phyloP scores from a whole-genome alignment of 2,329 filamentous ascomycete genomes.

The Fusarium marasasianum region DNA sequence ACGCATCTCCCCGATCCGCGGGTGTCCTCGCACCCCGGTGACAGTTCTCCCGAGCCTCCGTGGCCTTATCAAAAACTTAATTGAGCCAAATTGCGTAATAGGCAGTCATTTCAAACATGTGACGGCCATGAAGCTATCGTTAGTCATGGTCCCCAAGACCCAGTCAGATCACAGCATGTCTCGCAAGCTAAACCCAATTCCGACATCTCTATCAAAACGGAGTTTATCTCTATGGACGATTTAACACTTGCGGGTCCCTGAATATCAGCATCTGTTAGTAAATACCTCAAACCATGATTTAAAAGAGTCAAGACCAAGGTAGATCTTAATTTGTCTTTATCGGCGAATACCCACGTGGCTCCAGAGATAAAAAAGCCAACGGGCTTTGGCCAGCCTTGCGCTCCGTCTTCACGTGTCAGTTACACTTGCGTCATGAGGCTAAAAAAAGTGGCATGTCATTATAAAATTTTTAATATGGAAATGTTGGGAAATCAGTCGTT shows the following conservation, averaged over 20 bases:
- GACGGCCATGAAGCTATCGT: neutral
- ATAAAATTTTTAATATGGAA: neutral
- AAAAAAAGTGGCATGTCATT: neutral
- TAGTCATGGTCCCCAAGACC: neutral
- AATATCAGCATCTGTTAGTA: neutral
- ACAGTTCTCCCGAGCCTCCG: neutral
- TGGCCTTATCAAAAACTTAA: neutral
- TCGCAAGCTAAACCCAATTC: neutral
- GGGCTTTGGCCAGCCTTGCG: neutral
- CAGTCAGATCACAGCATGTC: neutral
- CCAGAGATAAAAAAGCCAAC: neutral
- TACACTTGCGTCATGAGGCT: neutral
- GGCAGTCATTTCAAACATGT: neutral
- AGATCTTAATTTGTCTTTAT: neutral
- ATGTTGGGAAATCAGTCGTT: neutral
- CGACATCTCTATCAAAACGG: neutral
- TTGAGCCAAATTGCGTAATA: neutral
- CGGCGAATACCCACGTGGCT: neutral
- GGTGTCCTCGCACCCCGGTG: neutral
- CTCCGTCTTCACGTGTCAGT: neutral
- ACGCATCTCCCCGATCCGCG: neutral
- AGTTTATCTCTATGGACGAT: neutral
- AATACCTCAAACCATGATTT: neutral
- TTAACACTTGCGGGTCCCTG: neutral
- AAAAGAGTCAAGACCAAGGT: neutral